Evolutionary conservation across 2,329 filamentous ascomycete genomes (phyloP), one percentile per base, ranked within the genome.

Genomic region (Fusarium sambucinum): DNA sequence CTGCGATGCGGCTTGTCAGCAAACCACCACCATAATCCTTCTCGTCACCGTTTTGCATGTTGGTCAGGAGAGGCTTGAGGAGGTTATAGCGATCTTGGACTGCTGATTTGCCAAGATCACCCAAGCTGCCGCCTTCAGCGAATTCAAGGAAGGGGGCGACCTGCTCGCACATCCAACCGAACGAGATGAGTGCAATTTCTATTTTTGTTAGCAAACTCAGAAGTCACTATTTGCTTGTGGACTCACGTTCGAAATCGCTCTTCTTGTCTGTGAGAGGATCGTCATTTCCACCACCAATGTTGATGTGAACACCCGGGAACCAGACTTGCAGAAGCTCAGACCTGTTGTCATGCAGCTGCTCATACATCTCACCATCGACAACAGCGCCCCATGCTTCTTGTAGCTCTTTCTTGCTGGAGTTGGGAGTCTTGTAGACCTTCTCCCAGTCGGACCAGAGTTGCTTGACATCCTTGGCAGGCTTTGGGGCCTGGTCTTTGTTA

Each of bases 271-370:
- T 64, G 16, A 73, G 47, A 29, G 66, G 62, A 16, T 63, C 57
- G 32, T 67, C 65, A 11, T 55, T 69, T 13, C 71, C 71, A 5
- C 72, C 72, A 14, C 72, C 72, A 55, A 74, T 74, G 55, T 74
- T 74, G 60, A 70, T 71, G 35, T 74, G 72, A 8, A 74, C 66
- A n/a, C 72, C 72, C 1, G 73, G 73, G 45, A 74, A 74, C 73
- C 73, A 74, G 23, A 73, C 72, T 21, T 74, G 73, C 21, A 69
- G 32, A 6, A 74, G 52, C 25, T 72, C 59, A 29, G 71, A 68
- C 16, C 40, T 55, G n/a, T 47, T 64, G 11, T 21, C 67, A 14
- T 29, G 41, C 7, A 67, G 37, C 38, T 69, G 53, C 21, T 67
- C 45, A 16, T 71, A 27, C 69, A 71, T 69, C 42, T 69, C 68